These are phyloP conservation scores for Phytomonas sp. DNA, from an alignment of 208 protist species.

Conservation along the genomic window DNA sequence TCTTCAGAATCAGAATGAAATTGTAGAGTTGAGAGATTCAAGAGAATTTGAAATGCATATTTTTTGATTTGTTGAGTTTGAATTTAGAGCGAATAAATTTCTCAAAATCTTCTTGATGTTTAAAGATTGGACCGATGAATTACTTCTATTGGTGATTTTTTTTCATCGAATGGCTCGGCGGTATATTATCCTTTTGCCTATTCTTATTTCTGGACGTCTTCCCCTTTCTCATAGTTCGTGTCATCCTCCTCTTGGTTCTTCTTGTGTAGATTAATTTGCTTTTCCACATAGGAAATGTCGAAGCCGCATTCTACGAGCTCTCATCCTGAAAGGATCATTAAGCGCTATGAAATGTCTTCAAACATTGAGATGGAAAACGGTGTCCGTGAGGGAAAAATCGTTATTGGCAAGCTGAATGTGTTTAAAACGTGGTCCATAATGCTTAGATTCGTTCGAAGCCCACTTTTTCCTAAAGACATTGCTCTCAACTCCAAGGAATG, in stretches of 20 bases:
- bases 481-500: conserved; percentile 29
- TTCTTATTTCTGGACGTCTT: background rate
- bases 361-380: conserved; percentile 27
- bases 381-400: conserved; percentile 38
- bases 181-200: background rate
- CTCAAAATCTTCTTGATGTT: background rate
- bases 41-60: background rate
- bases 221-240: background rate
- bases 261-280: background rate
- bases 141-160: background rate
- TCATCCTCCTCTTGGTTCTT: too few relatives aligned
- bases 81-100: background rate
- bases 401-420: conserved; percentile 43
- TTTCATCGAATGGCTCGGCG: background rate
- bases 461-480: conserved; percentile 39
- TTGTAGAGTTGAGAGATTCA: background rate
- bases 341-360: conserved; percentile 29
- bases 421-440: conserved; percentile 29
- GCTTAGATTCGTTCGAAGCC: conserved; percentile 44
- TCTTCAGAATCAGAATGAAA: background rate
- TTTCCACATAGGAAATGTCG: background rate
- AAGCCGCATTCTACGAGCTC: background rate
- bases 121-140: background rate
- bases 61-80: background rate
- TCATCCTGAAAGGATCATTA: conserved; percentile 2